A percentile compares a stretch with the other conserved stretches of the same genome.
These are phyloP conservation scores for Leccinum incarnatum DNA, from an alignment of 768 basidiomycete species.

Conservation along the genomic window DNA sequence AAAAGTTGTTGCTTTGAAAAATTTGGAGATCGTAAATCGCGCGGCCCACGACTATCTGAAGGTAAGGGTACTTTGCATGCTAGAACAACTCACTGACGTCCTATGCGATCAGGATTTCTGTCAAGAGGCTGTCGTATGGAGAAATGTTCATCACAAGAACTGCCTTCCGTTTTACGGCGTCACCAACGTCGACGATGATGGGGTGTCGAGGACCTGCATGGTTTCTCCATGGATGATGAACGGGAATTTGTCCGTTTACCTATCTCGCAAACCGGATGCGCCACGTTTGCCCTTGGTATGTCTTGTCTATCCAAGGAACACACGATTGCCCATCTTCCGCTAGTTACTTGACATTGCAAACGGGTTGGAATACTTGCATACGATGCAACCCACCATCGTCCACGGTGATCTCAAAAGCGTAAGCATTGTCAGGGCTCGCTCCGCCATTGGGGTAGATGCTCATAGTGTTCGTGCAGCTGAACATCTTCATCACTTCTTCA, in stretches of 20 bases:
- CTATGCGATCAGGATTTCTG: conserved; percentile 23
- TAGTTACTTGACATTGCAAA: conserved; percentile 38
- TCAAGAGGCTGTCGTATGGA: conserved; percentile 31
- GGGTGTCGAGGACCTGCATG: conserved; percentile 15
- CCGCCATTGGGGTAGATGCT: not conserved
- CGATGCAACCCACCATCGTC: conserved; percentile 36
- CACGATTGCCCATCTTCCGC: not conserved
- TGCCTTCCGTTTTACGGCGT: conserved; percentile 33
- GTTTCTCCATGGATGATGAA: conserved; percentile 29
- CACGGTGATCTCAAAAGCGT: conserved; percentile 47
- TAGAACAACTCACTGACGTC: not conserved
- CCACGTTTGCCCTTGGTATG: conserved; percentile 34
- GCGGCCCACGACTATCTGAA: conserved; percentile 24
- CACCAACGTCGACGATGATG: conserved; percentile 8
- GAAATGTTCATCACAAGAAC: conserved; percentile 28
- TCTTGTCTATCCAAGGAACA: not conserved
- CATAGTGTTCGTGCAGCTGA: conserved; percentile 17
- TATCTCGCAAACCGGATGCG: conserved; percentile 25
- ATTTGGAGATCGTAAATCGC: conserved; percentile 20
- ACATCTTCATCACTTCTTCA: conserved; percentile 28
- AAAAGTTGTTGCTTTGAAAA: conserved; percentile 32
- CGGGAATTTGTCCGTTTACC: conserved; percentile 31
- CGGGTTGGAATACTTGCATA: conserved; percentile 40
- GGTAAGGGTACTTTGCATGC: conserved; percentile 16
- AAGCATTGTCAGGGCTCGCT: conserved; percentile 8